These are phyloP conservation scores for Malus hybrid DNA, from an alignment of 331 rosid genomes.

Conservation along the genomic window DNA sequence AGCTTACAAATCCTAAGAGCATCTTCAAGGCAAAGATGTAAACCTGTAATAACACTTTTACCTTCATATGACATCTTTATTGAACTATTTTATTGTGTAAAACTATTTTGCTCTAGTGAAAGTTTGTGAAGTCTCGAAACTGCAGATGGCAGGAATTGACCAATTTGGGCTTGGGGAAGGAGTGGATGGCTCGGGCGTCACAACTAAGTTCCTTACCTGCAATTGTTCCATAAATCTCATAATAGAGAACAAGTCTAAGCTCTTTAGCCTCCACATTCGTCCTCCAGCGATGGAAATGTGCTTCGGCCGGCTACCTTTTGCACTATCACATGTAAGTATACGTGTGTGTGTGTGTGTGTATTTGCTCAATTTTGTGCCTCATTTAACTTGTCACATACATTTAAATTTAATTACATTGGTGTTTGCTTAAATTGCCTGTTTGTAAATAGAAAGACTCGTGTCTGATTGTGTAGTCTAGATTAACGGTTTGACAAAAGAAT, in stretches of 20 bases:
- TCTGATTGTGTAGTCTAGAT: too few species aligned
- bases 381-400: neutral
- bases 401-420: neutral
- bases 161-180: conserved; percentile 79
- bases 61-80: too few species aligned
- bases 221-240: conserved; percentile 52
- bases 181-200: conserved; percentile 73
- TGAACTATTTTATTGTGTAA: too few species aligned
- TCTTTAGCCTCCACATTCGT: conserved; percentile 69
- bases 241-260: conserved; percentile 65
- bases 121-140: neutral
- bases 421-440: too few species aligned
- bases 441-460: too few species aligned
- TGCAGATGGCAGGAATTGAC: conserved; percentile 45
- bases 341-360: too few species aligned
- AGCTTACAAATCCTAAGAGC: too few species aligned
- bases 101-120: neutral
- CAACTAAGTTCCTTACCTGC: conserved; percentile 66
- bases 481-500: too few species aligned
- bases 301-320: conserved; percentile 59
- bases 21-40: too few species aligned
- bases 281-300: conserved; percentile 58
- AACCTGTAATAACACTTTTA: too few species aligned
- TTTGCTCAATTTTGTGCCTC: neutral
- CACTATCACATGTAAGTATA: conserved; percentile 46